Base-by-base conservation (phyloP, 2,329 filamentous ascomycete species). In the Tolypocladium tropicale region DNA sequence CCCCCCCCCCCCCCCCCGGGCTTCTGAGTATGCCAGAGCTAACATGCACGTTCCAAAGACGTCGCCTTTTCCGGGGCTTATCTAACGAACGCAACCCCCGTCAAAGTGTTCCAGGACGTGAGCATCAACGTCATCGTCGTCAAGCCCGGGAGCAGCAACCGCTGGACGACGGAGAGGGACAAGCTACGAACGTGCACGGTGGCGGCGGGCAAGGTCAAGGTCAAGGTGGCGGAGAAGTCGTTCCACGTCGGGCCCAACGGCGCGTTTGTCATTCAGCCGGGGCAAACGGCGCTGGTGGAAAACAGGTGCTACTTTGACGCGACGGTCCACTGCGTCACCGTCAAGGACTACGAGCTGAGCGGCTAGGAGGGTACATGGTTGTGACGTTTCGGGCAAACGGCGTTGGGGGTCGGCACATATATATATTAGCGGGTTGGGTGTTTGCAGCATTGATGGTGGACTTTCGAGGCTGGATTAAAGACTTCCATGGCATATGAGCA, bases 281-380 rank as follows among this genome's bases (percentile, higher is more conserved):
- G 74, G 0, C 65, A 64, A 53, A 54, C 55, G 1, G 77, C 74
- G 59, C 65, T 63, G 21, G 70, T 74, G 5, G 65, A 70, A 56
- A 81, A 81, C 58, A 64, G 67, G 34, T 62, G 74, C 0, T 79
- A 80, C 56, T 46, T 71, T 3, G 74, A 79, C 56, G 71, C 74
- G 0, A 67, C 72, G 21, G 57, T 80, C 43, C 74, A 78, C 55
- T 70, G 75, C 53, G 72, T 70, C 3, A 68, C 70, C 6, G 60
- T 74, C 25, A 56, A 55, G 16, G 58, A 63, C 14, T 65, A 66
- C 32, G 59, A 57, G 18, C 43, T 62, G 18, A 56, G 23, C 28
- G 25, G 49, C 53, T 12, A n/a, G 50, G 21, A 41, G 52, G 25
- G 18, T 2, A 21, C 30, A 6, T 25, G 28, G 18, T 12, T 21